Evolutionary conservation across 1,139 yeast species (phyloP).

Genomic region (Geotrichum cucujoidarum): DNA sequence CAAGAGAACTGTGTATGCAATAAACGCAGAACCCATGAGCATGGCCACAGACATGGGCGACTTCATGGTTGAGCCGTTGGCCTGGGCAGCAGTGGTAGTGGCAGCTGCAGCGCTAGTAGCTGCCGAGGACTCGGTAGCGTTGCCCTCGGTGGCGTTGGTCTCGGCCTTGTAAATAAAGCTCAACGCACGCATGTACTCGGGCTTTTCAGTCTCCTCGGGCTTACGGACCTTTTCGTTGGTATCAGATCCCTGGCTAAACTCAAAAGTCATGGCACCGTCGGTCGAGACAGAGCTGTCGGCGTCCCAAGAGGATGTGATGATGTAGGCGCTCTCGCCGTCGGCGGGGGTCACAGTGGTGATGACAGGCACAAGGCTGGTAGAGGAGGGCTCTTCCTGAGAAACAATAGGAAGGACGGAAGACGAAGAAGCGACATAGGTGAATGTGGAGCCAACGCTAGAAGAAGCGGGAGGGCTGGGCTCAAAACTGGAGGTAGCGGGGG

Average conservation of each 20-base stretch:
- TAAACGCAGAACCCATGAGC: not conserved
- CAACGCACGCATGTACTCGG: not conserved
- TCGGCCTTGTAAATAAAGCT: not conserved
- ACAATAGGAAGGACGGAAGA: slow-evolving; percentile 10
- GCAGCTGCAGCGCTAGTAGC: not conserved
- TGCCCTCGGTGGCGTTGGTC: not conserved
- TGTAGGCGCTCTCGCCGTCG: slow-evolving; percentile 5
- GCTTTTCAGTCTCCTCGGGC: not conserved
- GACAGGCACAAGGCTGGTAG: slow-evolving; percentile 12
- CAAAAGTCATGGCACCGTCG: slow-evolving; percentile 9
- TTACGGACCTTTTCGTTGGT: slow-evolving; percentile 9
- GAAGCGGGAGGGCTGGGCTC: slow-evolving; percentile 12
- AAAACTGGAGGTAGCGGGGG: not conserved
- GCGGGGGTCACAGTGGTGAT: slow-evolving; percentile 6
- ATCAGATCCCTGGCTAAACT: slow-evolving; percentile 9
- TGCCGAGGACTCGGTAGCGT: too few species aligned
- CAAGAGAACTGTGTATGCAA: not conserved
- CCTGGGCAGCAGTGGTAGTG: not conserved
- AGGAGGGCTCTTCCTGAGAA: slow-evolving; percentile 4
- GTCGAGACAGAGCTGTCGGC: not conserved
- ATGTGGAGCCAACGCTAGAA: slow-evolving; percentile 14
- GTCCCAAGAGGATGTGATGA: slow-evolving; percentile 14
- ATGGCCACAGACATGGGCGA: not conserved
- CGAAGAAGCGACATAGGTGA: slow-evolving; percentile 9
- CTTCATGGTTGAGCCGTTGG: not conserved